A percentile compares a stretch with the other conserved stretches of the same genome.
phyloP scores from a whole-genome alignment of 192 early-diverging fungal species.

The Coemansia sp. region DNA sequence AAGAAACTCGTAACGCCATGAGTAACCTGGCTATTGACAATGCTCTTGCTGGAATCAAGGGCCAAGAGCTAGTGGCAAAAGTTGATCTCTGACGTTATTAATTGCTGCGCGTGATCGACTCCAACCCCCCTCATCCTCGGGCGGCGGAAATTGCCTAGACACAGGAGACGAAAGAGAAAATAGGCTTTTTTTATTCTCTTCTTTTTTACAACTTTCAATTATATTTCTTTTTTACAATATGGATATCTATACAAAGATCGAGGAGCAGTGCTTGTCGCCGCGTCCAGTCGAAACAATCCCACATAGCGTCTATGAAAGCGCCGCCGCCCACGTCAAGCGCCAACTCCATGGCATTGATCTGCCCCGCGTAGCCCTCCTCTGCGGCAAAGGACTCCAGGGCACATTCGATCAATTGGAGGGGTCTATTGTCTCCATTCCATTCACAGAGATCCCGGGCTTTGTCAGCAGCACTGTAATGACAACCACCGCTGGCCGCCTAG shows the following conservation, averaged over 20 bases:
- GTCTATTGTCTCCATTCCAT: constrained; percentile 67
- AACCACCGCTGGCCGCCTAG: constrained; percentile 58
- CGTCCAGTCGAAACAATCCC: constrained; percentile 51
- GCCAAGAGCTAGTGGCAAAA: constrained; percentile 45
- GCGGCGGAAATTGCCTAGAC: background rate
- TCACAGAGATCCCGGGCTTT: constrained; percentile 87
- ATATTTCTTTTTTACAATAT: background rate
- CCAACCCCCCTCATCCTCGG: constrained; percentile 6
- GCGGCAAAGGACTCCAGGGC: constrained; percentile 83
- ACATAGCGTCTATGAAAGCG: constrained; percentile 56
- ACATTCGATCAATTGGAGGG: constrained; percentile 72
- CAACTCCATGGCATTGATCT: constrained; percentile 38
- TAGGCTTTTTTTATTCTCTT: background rate
- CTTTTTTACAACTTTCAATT: background rate
- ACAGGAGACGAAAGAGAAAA: background rate
- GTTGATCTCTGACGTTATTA: constrained; percentile 13
- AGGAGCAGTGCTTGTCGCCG: constrained; percentile 26
- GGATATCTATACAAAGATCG: background rate
- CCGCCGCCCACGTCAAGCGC: constrained; percentile 53
- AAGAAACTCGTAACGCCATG: constrained; percentile 85
- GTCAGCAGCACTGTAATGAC: constrained; percentile 65
- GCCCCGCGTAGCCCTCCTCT: constrained; percentile 79
- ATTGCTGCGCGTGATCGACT: background rate
- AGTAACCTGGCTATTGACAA: constrained; percentile 77
- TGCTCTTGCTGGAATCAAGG: constrained; percentile 64